Conservation (phyloP, 2,329 filamentous ascomycete species). For the Pyrenochaeta sp. region DNA sequence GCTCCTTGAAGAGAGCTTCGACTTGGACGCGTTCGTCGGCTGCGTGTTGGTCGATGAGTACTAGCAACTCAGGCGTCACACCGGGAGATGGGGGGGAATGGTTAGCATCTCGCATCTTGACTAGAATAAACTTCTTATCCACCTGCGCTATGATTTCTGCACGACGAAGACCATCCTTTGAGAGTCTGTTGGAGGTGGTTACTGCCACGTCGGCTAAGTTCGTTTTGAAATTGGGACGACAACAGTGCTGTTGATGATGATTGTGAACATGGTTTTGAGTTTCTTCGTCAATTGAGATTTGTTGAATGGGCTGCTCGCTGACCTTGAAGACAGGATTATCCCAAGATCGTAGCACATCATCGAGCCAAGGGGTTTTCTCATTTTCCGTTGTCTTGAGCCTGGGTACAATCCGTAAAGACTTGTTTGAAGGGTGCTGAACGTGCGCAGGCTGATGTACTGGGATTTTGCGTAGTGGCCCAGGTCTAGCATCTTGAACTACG, state of each 20-base stretch:
- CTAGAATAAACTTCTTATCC: constrained; percentile 86
- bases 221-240: constrained; percentile 18
- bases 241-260: constrained; percentile 12
- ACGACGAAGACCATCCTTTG: constrained; percentile 58
- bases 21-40: constrained; percentile 88
- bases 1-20: constrained; percentile 71
- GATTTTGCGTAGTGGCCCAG: too few species aligned
- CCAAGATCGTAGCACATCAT: constrained; percentile 69
- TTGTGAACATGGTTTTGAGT: constrained; percentile 4
- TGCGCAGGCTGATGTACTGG: too few species aligned
- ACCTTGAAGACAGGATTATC: constrained; percentile 77
- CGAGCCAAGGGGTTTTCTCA: constrained; percentile 61
- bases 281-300: constrained; percentile 36
- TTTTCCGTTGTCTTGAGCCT: constrained; percentile 13
- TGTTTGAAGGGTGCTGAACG: too few species aligned
- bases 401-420: constrained; percentile 41
- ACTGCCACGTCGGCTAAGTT: constrained; percentile 36
- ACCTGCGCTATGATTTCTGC: constrained; percentile 81
- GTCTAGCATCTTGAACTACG: constrained; percentile 31
- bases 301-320: constrained; percentile 53
- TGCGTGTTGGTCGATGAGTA: constrained; percentile 92
- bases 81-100: not conserved
- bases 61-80: constrained; percentile 56
- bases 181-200: constrained; percentile 55
- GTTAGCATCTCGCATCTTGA: constrained; percentile 58